These are phyloP conservation scores for Albophoma yamanashiensis DNA, from an alignment of 2,329 filamentous ascomycete species.

Conservation along the genomic window DNA sequence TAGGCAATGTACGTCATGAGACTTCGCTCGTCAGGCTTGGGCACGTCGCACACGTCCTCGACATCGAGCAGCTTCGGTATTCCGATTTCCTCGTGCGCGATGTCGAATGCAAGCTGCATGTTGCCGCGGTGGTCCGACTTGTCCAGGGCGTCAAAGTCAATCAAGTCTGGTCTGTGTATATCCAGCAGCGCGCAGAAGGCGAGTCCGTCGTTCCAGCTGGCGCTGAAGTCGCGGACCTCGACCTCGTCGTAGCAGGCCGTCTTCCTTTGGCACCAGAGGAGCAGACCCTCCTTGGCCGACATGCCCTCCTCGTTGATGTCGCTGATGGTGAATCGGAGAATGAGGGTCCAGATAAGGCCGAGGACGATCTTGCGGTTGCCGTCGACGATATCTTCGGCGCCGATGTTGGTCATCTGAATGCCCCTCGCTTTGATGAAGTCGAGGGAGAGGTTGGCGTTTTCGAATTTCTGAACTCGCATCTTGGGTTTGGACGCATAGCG, in stretches of 20 bases:
- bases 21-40: slow-evolving; percentile 89
- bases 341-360: slow-evolving; percentile 95
- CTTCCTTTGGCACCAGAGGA: slow-evolving; percentile 97
- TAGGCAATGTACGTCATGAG: slow-evolving; percentile 99
- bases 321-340: slow-evolving; percentile 95
- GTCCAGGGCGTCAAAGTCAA: slow-evolving; percentile 91
- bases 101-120: slow-evolving; percentile 96
- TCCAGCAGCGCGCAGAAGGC: slow-evolving; percentile 94
- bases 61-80: slow-evolving; percentile 94
- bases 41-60: slow-evolving; percentile 94
- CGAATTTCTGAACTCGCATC: slow-evolving; percentile 90
- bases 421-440: slow-evolving; percentile 85
- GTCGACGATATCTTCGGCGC: slow-evolving; percentile 95
- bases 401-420: slow-evolving; percentile 98
- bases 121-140: slow-evolving; percentile 91
- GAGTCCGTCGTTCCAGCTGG: slow-evolving; percentile 94
- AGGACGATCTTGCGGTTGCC: slow-evolving; percentile 97
- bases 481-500: slow-evolving; percentile 96
- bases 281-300: slow-evolving; percentile 89
- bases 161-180: slow-evolving; percentile 92
- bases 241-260: slow-evolving; percentile 98
- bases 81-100: slow-evolving; percentile 90
- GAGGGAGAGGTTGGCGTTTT: slow-evolving; percentile 93
- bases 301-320: slow-evolving; percentile 98
- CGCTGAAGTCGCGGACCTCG: slow-evolving; percentile 87